phyloP scores from a whole-genome alignment of 2,329 filamentous ascomycete genomes.

The Trichoderma sp. region DNA sequence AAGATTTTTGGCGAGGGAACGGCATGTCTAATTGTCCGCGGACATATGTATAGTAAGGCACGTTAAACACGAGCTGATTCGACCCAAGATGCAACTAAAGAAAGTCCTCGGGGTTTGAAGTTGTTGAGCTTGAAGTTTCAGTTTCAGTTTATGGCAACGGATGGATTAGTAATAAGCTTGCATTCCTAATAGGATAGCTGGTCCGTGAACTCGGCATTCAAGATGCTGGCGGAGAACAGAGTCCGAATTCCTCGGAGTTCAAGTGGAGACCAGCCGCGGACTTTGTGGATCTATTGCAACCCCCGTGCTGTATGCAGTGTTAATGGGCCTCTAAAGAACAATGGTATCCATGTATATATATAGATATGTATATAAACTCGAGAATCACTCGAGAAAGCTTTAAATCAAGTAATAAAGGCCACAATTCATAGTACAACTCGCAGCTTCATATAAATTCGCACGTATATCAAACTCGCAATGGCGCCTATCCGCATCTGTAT shows the following conservation, averaged over 20 bases:
- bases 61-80: neutral
- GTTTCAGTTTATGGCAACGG: neutral
- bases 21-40: neutral
- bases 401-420: neutral
- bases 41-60: neutral
- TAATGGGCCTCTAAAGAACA: neutral
- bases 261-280: conserved; percentile 6
- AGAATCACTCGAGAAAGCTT: neutral
- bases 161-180: neutral
- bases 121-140: neutral
- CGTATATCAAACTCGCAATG: too few relatives aligned
- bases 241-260: neutral
- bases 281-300: neutral
- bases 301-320: neutral
- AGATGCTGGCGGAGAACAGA: neutral
- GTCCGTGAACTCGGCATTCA: neutral
- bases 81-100: neutral
- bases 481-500: conserved; percentile 10
- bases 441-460: neutral
- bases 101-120: neutral
- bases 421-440: neutral
- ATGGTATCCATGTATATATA: neutral
- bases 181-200: neutral
- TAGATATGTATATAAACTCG: neutral
- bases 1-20: conserved; percentile 9